Base-by-base conservation (phyloP, 2,329 filamentous ascomycete genomes). In the Didymella glomerata region DNA sequence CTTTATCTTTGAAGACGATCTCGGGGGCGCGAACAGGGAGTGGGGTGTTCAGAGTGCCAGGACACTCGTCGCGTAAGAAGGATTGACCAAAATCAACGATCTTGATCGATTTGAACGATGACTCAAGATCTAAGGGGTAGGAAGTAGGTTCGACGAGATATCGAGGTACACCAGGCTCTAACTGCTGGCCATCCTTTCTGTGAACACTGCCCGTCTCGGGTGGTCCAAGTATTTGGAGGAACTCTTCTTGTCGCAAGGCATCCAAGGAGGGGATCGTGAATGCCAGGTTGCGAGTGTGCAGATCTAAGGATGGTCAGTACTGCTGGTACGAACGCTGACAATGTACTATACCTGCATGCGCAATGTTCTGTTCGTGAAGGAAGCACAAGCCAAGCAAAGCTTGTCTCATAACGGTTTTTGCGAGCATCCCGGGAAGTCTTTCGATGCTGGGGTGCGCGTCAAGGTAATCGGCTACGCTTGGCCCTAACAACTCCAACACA, bases 401-500 rank as follows among this genome's bases (percentile, higher is more conserved):
- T 22, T 67, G 54, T 68, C 62, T 48, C 46, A 50, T 61, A 67
- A 80, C 78, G 18, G 28, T 54, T 66, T 79, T 82, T 13, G 80
- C 79, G 60, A 67, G 46, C 28, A 0, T 62, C 13, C 60, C 74
- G 4, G 80, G 79, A 50, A 81, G 67, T 70, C 80, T 71, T 68
- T 68, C 59, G 60, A 69, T 64, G 62, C 64, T 22, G 56, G 76
- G 77, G 18, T 69, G 72, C 10, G 65, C 60, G 47, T 69, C 64
- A 54, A 80, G 72, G 58, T 75, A 63, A 46, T 75, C 68, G 11
- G 77, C 72, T 18, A 81, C 69, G 64, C 68, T 81, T 8, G 79
- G 73, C 2, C 78, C 79, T 27, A 81, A 52, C n/a, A 78, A 66
- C 41, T 81, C 75, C 45, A 77, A 73, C 6, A 83, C 76, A 0